Evolutionary conservation across 352 stramenopile species (phyloP), one percentile per base, ranked within the genome.

Genomic region (Phytophthora colocasiae): DNA sequence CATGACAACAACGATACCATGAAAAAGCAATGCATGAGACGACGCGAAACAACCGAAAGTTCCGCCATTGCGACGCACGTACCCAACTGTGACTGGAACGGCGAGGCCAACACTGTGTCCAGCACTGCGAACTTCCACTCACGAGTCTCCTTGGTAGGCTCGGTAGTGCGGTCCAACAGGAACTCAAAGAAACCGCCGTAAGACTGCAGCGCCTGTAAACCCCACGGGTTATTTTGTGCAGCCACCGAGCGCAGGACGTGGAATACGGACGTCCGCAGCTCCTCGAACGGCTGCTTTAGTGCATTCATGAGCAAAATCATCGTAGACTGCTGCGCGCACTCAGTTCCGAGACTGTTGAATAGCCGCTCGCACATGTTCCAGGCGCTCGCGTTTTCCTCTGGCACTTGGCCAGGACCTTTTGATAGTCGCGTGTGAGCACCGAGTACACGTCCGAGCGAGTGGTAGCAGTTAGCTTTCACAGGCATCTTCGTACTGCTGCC

Each of bases 121-220:
- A 92, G 75, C 51, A 96, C 71, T 7, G 89, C 84, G 65, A 96
- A 96, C 65, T 96, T 96, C 89, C 89, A 96, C 71, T 96, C 89
- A 62, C 87, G 82, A 24, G 85, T 91, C 50, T 90, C 75, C 50
- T 95, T 96, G 24, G 80, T 94, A 24, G 87, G 85, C 59, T 96
- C 89, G 8, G 89, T 96, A 19, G 69, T 75, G 34, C 87, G 83
- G 64, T 96, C 84, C 58, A 95, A 57, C 32, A 96, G 69, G 59
- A 92, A 96, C 70, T 96, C 89, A 47, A 94, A 87, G 53, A 96
- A 92, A 9, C 89, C 87, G 31, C 85, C 89, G 63, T 95, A 95
- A 10, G 80, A 85, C 7, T 83, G 69, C 59, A 96, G 40, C 15
- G 71, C 57, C 9, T 77, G 78, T 55, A 96, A 58, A 26, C 87